phyloP scores from a whole-genome alignment of 2,329 filamentous ascomycete genomes.

The Teratosphaeriaceae sp. region DNA sequence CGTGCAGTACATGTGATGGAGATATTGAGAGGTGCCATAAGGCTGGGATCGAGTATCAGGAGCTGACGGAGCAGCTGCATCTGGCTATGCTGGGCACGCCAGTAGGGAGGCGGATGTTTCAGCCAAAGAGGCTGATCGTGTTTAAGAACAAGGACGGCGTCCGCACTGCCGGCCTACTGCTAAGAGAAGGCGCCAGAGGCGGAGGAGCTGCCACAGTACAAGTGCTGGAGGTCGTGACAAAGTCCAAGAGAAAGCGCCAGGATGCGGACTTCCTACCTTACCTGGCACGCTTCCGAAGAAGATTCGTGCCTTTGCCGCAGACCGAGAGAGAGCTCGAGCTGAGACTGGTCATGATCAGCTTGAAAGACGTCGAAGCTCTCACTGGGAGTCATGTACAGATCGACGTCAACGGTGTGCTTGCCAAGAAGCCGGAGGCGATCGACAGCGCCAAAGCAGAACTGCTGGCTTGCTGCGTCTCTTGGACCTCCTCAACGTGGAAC shows the following conservation, averaged over 20 bases:
- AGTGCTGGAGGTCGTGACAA: slow-evolving; percentile 65
- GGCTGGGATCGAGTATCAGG: slow-evolving; percentile 71
- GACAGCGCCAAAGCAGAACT: slow-evolving; percentile 63
- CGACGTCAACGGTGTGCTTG: slow-evolving; percentile 33
- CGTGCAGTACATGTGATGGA: slow-evolving; percentile 73
- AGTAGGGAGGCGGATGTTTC: slow-evolving; percentile 72
- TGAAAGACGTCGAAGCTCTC: slow-evolving; percentile 77
- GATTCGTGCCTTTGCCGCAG: slow-evolving; percentile 62
- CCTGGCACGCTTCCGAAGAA: slow-evolving; percentile 60
- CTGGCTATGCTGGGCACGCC: slow-evolving; percentile 70
- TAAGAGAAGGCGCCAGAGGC: slow-evolving; percentile 65
- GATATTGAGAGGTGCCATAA: slow-evolving; percentile 76
- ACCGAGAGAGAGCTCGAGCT: slow-evolving; percentile 60
- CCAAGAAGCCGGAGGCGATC: slow-evolving; percentile 40
- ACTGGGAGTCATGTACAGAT: slow-evolving; percentile 55
- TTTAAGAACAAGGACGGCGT: slow-evolving; percentile 73
- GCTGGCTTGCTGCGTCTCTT: slow-evolving; percentile 61
- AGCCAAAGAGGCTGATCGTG: slow-evolving; percentile 68
- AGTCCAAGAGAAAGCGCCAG: slow-evolving; percentile 61
- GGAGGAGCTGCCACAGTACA: slow-evolving; percentile 64
- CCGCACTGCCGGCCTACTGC: slow-evolving; percentile 71
- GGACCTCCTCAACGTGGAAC: slow-evolving; percentile 69
- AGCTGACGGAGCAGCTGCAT: slow-evolving; percentile 75
- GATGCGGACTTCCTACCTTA: slow-evolving; percentile 85
- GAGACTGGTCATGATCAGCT: slow-evolving; percentile 61